These are phyloP conservation scores for Colletotrichum lupini DNA, from an alignment of 2,329 filamentous ascomycete species.

Conservation along the genomic window DNA sequence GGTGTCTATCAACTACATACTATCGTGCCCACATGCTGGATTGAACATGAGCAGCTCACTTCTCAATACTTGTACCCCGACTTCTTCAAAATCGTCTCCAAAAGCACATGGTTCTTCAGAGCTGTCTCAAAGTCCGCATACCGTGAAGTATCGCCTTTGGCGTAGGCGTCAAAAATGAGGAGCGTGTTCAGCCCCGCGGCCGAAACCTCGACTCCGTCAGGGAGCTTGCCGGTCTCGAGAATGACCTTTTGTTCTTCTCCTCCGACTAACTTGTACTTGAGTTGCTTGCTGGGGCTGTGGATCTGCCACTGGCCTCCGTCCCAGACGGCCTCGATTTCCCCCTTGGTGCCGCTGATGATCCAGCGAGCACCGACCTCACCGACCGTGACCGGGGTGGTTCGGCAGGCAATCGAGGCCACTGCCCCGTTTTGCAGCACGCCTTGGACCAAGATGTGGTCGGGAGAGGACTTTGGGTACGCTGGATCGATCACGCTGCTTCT, in stretches of 20 bases:
- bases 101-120: conserved; percentile 37
- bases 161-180: conserved; percentile 39
- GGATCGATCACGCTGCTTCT: conserved; percentile 40
- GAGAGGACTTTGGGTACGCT: conserved; percentile 40
- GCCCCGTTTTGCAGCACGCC: conserved; percentile 45
- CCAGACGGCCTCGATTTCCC: conserved; percentile 45
- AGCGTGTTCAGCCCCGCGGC: conserved; percentile 36
- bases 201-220: conserved; percentile 24
- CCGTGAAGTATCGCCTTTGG: conserved; percentile 32
- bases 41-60: too few species aligned
- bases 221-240: conserved; percentile 28
- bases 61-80: background rate
- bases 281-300: conserved; percentile 13
- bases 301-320: conserved; percentile 36
- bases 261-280: conserved; percentile 36
- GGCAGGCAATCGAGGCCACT: conserved; percentile 42
- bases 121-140: conserved; percentile 39
- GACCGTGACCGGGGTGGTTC: conserved; percentile 36
- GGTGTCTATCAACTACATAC: too few species aligned
- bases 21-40: too few species aligned
- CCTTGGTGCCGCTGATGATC: conserved; percentile 50
- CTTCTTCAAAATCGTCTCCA: conserved; percentile 39
- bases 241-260: conserved; percentile 23
- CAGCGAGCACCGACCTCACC: conserved; percentile 44
- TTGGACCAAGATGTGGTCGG: conserved; percentile 49